Conservation (phyloP, 1,284 basidiomycete species). For the Ustilago esculenta region DNA sequence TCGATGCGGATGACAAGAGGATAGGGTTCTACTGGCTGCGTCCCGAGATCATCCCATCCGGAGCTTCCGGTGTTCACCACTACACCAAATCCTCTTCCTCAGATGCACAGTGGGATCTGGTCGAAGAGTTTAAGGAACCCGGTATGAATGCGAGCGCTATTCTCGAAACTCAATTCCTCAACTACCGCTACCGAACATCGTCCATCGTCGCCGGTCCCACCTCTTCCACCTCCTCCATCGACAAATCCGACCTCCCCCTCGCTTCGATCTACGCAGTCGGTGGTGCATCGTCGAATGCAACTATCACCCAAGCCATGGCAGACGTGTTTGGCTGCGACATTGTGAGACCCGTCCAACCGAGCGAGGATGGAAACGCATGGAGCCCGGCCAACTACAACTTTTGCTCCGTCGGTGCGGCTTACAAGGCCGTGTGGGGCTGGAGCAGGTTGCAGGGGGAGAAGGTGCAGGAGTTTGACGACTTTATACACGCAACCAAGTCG, state of each 20-base stretch:
- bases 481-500: conserved; percentile 39
- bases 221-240: conserved; percentile 1
- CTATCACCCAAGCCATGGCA: conserved; percentile 79
- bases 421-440: conserved; percentile 63
- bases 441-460: conserved; percentile 13
- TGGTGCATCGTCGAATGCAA: conserved; percentile 79
- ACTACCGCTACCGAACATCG: conserved; percentile 76
- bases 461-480: conserved; percentile 42
- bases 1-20: conserved; percentile 10
- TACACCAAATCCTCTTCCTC: conserved; percentile 69
- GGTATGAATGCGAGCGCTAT: conserved; percentile 80
- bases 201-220: conserved; percentile 73
- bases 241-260: conserved; percentile 65
- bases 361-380: conserved; percentile 32
- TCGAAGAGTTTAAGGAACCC: conserved; percentile 66
- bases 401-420: conserved; percentile 63
- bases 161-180: conserved; percentile 85
- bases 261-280: conserved; percentile 80
- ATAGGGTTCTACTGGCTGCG: conserved; percentile 79
- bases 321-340: conserved; percentile 74
- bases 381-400: conserved; percentile 56
- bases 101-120: conserved; percentile 39
- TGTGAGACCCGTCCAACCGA: conserved; percentile 49
- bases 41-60: conserved; percentile 82
- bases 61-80: conserved; percentile 76